A percentile compares a stretch with the other conserved stretches of the same genome.
Evolutionary conservation across 1,139 yeast species (phyloP).

Genomic region (Suhomyces coccinellae): DNA sequence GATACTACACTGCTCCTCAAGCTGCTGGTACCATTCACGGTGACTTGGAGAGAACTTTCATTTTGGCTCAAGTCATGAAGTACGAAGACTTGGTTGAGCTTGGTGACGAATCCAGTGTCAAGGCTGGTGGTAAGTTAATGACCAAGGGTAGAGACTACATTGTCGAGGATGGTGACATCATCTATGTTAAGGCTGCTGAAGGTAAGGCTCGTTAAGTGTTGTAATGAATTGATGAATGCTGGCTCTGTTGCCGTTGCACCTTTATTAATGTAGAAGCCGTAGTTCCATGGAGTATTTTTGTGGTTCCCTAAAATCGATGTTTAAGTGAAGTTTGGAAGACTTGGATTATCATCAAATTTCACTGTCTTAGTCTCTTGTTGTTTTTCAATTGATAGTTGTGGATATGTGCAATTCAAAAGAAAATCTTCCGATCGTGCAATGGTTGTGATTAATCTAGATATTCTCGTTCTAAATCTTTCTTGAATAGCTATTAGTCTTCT

Average conservation of each 20-base stretch:
- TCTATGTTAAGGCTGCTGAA: slow-evolving; percentile 94
- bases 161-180: slow-evolving; percentile 83
- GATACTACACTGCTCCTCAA: slow-evolving; percentile 81
- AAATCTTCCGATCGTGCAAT: too few relatives aligned
- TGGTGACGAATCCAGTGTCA: slow-evolving; percentile 82
- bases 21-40: slow-evolving; percentile 88
- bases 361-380: too few relatives aligned
- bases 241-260: not conserved
- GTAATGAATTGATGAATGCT: slow-evolving; percentile 6
- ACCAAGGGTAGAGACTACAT: slow-evolving; percentile 97
- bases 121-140: slow-evolving; percentile 89
- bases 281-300: too few relatives aligned
- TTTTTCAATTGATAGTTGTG: too few relatives aligned
- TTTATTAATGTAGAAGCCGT: not conserved
- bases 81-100: slow-evolving; percentile 65
- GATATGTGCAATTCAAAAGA: too few relatives aligned
- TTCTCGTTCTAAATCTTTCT: too few relatives aligned
- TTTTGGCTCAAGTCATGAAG: slow-evolving; percentile 49
- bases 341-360: too few relatives aligned
- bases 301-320: too few relatives aligned
- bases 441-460: too few relatives aligned
- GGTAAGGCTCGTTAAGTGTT: slow-evolving; percentile 66
- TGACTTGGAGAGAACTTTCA: slow-evolving; percentile 52
- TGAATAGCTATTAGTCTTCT: too few relatives aligned
- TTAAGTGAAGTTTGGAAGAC: not conserved